Evolutionary conservation across 2,329 filamentous ascomycete genomes (phyloP).

Genomic region (Clathrospora elynae): DNA sequence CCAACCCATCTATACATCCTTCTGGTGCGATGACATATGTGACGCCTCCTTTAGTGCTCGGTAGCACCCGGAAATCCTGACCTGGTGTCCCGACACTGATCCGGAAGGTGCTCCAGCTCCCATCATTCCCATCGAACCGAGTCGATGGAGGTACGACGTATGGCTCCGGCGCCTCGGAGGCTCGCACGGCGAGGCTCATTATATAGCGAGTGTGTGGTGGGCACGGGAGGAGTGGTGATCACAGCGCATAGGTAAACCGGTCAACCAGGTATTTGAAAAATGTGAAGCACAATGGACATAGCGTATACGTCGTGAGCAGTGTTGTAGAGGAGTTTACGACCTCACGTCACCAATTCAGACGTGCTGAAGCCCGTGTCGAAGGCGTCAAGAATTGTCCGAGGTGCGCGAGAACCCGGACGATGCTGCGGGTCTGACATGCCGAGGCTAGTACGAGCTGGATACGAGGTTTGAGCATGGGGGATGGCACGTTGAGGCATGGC

Average conservation of each 20-base stretch:
- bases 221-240: not conserved
- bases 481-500: slow-evolving; percentile 14
- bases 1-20: slow-evolving; percentile 38
- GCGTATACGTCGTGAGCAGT: not conserved
- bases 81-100: slow-evolving; percentile 48
- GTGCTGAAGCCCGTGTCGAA: too few relatives aligned
- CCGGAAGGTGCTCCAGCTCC: slow-evolving; percentile 51
- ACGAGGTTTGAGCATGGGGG: slow-evolving; percentile 21
- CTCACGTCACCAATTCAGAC: not conserved
- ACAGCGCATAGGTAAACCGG: not conserved
- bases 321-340: not conserved
- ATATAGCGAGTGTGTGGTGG: slow-evolving; percentile 16
- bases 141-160: slow-evolving; percentile 42
- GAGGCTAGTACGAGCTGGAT: slow-evolving; percentile 17
- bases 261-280: not conserved
- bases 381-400: too few relatives aligned
- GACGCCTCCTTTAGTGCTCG: slow-evolving; percentile 42
- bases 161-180: slow-evolving; percentile 24
- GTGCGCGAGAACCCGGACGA: too few relatives aligned
- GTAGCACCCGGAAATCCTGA: slow-evolving; percentile 47
- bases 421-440: too few relatives aligned
- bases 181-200: slow-evolving; percentile 31
- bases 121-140: slow-evolving; percentile 50
- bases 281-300: slow-evolving; percentile 4
- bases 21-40: slow-evolving; percentile 43